Percentiles rank a stretch among this genome's conserved stretches.
These are phyloP conservation scores for Leccinellum luteum DNA, from an alignment of 768 basidiomycete genomes.

Conservation along the genomic window DNA sequence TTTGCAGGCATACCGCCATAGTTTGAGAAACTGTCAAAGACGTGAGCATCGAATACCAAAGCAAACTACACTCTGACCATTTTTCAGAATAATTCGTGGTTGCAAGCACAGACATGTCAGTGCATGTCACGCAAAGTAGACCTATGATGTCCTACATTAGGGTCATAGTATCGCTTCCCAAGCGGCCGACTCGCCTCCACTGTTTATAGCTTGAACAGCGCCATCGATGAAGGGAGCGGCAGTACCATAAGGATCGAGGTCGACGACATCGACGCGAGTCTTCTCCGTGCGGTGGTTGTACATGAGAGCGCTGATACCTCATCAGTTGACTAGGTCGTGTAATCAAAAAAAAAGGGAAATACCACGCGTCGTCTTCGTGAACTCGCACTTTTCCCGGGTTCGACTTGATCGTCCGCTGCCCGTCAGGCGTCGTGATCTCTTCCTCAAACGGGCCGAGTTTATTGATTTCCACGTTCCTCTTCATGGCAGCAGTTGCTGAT, in stretches of 20 bases:
- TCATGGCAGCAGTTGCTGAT: constrained; percentile 82
- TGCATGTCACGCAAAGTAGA: constrained; percentile 92
- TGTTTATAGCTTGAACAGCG: constrained; percentile 83
- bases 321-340: background rate
- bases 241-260: constrained; percentile 96
- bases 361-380: constrained; percentile 96
- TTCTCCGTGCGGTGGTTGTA: constrained; percentile 78
- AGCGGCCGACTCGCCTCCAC: constrained; percentile 65
- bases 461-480: constrained; percentile 81
- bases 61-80: constrained; percentile 52
- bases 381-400: constrained; percentile 62
- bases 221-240: constrained; percentile 96
- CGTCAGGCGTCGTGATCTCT: constrained; percentile 11
- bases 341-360: constrained; percentile 17
- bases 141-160: constrained; percentile 38
- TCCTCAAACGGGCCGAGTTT: constrained; percentile 48
- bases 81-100: constrained; percentile 96
- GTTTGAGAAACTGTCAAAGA: constrained; percentile 71
- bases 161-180: background rate
- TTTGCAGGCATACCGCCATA: constrained; percentile 91
- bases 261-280: constrained; percentile 86
- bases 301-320: constrained; percentile 71
- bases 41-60: background rate
- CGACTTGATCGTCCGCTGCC: constrained; percentile 10
- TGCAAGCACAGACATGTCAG: constrained; percentile 90